phyloP scores from a whole-genome alignment of 495 filamentous ascomycete species.

The Sordaria brevicollis region DNA sequence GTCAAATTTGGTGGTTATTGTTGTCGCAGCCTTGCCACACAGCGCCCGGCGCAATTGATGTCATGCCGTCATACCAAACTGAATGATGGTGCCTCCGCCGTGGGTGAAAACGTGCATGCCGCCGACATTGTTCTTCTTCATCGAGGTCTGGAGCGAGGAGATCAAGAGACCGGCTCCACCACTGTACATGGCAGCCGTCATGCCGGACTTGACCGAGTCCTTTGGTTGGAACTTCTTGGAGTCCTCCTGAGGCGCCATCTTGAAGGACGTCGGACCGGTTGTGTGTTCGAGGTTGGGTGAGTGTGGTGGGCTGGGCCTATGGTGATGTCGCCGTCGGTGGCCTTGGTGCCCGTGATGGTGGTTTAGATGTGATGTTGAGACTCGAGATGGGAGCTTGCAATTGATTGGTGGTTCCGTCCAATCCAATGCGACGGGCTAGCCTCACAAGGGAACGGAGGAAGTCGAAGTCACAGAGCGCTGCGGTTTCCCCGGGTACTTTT shows the following conservation, averaged over 20 bases:
- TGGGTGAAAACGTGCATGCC: constrained; percentile 66
- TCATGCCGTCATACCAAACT: constrained; percentile 24
- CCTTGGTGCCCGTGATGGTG: not conserved
- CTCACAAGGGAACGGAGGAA: too few species aligned
- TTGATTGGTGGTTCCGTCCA: not conserved
- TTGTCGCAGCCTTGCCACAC: not conserved
- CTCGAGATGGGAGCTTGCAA: not conserved
- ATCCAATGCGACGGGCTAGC: not conserved
- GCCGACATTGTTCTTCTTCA: constrained; percentile 68
- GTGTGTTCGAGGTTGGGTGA: constrained; percentile 21
- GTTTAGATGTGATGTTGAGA: not conserved
- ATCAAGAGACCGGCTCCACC: constrained; percentile 59
- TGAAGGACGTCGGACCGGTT: constrained; percentile 33
- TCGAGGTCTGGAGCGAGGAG: constrained; percentile 75
- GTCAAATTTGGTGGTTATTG: constrained; percentile 13
- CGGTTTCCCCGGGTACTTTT: not conserved
- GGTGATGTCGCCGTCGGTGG: constrained; percentile 1
- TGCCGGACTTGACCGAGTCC: constrained; percentile 61
- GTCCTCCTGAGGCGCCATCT: constrained; percentile 30
- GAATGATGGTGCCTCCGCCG: constrained; percentile 26
- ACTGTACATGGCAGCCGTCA: constrained; percentile 53
- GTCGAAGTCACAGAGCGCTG: too few species aligned
- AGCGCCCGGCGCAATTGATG: not conserved
- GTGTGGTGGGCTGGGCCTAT: constrained; percentile 1
- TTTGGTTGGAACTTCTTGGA: constrained; percentile 56